Evolutionary conservation across 2,329 filamentous ascomycete species (phyloP).

Genomic region (Microcera coccophila): DNA sequence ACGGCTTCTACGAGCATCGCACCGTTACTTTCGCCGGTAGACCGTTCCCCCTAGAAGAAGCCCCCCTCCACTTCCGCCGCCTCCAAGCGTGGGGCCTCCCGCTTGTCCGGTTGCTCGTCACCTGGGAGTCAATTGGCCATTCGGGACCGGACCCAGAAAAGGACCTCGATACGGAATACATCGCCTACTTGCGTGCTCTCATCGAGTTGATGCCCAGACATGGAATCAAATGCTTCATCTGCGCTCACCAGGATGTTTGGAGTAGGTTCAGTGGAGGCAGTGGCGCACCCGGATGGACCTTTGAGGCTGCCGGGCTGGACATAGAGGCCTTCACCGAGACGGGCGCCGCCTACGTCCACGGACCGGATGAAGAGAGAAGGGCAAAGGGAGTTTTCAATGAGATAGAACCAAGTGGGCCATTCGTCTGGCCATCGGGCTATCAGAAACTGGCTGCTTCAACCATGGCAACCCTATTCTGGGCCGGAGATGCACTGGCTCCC

Average conservation of each 20-base stretch:
- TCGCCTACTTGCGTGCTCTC: constrained; percentile 35
- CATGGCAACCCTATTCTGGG: constrained; percentile 29
- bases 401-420: constrained; percentile 34
- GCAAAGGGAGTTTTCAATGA: constrained; percentile 23
- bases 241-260: constrained; percentile 43
- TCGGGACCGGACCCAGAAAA: constrained; percentile 28
- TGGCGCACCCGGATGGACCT: constrained; percentile 41
- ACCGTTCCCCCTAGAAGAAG: constrained; percentile 37
- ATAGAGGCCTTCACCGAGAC: constrained; percentile 34
- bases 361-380: constrained; percentile 31
- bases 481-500: constrained; percentile 28
- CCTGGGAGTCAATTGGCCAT: constrained; percentile 40
- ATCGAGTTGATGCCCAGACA: constrained; percentile 36
- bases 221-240: constrained; percentile 41
- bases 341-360: constrained; percentile 35
- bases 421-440: constrained; percentile 37
- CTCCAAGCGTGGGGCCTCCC: constrained; percentile 38
- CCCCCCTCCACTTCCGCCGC: constrained; percentile 36
- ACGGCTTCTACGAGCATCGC: constrained; percentile 39
- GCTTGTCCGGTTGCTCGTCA: constrained; percentile 39
- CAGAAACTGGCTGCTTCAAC: constrained; percentile 37
- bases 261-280: constrained; percentile 41
- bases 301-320: constrained; percentile 39
- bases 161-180: constrained; percentile 38
- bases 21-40: constrained; percentile 38